Conservation (phyloP, 2,329 filamentous ascomycete species). For the Xylariaceae sp. region DNA sequence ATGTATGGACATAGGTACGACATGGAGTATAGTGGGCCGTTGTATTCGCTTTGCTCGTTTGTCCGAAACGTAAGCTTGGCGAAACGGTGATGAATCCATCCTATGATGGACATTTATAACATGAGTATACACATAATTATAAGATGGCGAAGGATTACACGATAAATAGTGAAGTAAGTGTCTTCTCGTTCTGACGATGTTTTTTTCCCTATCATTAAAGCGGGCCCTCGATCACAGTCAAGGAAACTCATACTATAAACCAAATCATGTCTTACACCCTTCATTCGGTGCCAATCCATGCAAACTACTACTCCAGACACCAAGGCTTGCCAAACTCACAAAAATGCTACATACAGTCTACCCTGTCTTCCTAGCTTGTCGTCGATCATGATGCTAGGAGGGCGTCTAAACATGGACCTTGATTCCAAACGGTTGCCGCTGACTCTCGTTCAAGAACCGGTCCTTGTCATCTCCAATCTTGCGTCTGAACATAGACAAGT, state of each 20-base stretch:
- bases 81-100: constrained; percentile 5
- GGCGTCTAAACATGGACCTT: constrained; percentile 48
- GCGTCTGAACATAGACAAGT: constrained; percentile 79
- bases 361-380: not conserved
- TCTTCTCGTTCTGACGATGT: constrained; percentile 15
- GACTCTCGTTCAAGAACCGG: constrained; percentile 73
- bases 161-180: constrained; percentile 5
- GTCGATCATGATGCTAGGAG: not conserved
- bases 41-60: constrained; percentile 65
- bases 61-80: constrained; percentile 26
- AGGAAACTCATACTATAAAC: constrained; percentile 12
- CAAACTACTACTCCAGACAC: constrained; percentile 30
- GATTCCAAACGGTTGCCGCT: constrained; percentile 53
- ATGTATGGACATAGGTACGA: constrained; percentile 66
- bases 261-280: constrained; percentile 22
- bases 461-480: constrained; percentile 86
- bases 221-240: not conserved
- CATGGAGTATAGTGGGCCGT: constrained; percentile 74
- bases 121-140: not conserved
- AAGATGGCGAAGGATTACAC: not conserved
- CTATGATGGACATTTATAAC: not conserved
- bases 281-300: constrained; percentile 11
- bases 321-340: constrained; percentile 27
- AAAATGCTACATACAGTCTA: constrained; percentile 7
- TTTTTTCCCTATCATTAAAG: not conserved